Conservation (phyloP, 2,329 filamentous ascomycete species). For the Sclerotinia subarctica region DNA sequence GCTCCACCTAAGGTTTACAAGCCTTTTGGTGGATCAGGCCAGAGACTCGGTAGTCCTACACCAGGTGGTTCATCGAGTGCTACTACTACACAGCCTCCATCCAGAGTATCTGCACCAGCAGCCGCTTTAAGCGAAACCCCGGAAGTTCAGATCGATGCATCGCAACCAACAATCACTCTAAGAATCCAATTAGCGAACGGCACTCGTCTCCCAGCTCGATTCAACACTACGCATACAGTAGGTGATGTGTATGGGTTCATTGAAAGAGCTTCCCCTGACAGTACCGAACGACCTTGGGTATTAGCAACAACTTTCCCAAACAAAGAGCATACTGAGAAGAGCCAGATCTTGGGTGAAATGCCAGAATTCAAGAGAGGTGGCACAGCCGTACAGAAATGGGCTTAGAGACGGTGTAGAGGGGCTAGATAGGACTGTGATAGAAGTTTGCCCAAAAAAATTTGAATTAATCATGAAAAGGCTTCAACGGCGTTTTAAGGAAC, state of each 20-base stretch:
- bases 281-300: conserved; percentile 61
- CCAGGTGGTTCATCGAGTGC: conserved; percentile 52
- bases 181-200: conserved; percentile 78
- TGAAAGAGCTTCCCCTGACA: conserved; percentile 57
- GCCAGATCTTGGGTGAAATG: conserved; percentile 55
- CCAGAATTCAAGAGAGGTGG: conserved; percentile 64
- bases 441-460: neutral
- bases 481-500: conserved; percentile 11
- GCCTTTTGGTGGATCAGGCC: conserved; percentile 69
- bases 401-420: neutral
- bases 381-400: conserved; percentile 59
- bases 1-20: conserved; percentile 71
- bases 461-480: neutral
- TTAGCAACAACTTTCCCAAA: conserved; percentile 81
- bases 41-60: conserved; percentile 73
- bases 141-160: conserved; percentile 55
- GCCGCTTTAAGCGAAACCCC: conserved; percentile 26
- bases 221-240: conserved; percentile 76
- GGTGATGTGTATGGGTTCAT: conserved; percentile 77
- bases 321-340: conserved; percentile 72
- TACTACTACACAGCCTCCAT: conserved; percentile 38
- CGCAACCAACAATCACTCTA: conserved; percentile 65
- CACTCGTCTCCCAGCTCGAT: conserved; percentile 71
- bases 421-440: neutral
- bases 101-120: conserved; percentile 41